Conservation (phyloP, 768 basidiomycete genomes). For the Leucosporidium scottii region DNA sequence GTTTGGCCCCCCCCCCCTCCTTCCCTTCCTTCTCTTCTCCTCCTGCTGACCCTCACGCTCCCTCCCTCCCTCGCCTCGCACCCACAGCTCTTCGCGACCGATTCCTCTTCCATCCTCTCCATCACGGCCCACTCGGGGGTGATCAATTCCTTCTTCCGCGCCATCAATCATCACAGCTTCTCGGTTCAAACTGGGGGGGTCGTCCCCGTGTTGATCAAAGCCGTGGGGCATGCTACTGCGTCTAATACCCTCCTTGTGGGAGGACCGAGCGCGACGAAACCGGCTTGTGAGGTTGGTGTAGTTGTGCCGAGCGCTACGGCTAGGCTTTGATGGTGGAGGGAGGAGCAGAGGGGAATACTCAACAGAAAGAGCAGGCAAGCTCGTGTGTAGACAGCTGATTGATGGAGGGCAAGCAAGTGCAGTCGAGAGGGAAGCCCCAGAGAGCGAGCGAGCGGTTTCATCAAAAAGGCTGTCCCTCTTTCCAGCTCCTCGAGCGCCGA, state of each 20-base stretch:
- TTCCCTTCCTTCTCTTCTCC: background rate
- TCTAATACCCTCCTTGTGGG: background rate
- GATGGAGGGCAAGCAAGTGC: too few species aligned
- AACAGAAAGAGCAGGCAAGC: too few species aligned
- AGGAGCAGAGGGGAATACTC: too few species aligned
- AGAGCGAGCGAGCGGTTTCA: too few species aligned
- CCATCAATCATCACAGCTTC: constrained; percentile 31
- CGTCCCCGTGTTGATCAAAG: constrained; percentile 38
- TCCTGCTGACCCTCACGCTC: background rate
- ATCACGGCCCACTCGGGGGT: constrained; percentile 39
- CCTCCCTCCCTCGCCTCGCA: background rate
- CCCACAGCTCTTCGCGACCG: constrained; percentile 34
- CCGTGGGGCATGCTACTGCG: constrained; percentile 12
- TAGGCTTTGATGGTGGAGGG: too few species aligned
- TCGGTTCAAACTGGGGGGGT: constrained; percentile 34
- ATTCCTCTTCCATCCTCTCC: constrained; percentile 31
- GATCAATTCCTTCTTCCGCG: constrained; percentile 34
- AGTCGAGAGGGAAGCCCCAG: too few species aligned
- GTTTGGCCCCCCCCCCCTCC: too few species aligned
- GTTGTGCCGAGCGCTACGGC: too few species aligned
- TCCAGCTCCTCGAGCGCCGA: too few species aligned
- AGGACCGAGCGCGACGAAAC: background rate
- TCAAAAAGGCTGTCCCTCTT: too few species aligned
- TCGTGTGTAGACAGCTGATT: too few species aligned
- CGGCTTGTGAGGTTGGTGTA: background rate